Conservation (phyloP, 495 filamentous ascomycete genomes). For the Penicillium bialowiezense region DNA sequence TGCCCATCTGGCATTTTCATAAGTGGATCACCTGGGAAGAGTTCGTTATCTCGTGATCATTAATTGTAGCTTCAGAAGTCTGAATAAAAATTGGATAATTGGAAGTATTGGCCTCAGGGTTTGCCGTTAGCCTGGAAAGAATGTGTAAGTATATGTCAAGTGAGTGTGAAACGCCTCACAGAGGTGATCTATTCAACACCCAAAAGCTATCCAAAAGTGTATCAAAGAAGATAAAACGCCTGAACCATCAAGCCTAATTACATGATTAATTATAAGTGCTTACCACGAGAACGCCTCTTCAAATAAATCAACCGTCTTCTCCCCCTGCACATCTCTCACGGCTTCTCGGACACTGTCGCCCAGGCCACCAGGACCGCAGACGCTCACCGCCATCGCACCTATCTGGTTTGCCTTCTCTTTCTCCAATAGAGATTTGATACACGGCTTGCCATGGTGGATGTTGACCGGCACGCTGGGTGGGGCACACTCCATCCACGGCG, state of each 20-base stretch:
- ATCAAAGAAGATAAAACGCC: constrained; percentile 1
- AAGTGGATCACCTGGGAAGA: neutral
- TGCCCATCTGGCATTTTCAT: too few species aligned
- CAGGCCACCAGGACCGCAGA: constrained; percentile 43
- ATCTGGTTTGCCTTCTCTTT: constrained; percentile 36
- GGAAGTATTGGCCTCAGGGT: too few species aligned
- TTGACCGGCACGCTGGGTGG: constrained; percentile 29
- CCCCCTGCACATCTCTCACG: constrained; percentile 34
- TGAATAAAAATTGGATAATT: too few species aligned
- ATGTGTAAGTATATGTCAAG: too few species aligned
- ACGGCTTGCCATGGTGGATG: constrained; percentile 33
- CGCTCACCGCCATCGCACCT: constrained; percentile 45
- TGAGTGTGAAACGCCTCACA: neutral
- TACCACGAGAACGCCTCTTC: constrained; percentile 48
- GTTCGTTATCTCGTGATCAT: too few species aligned
- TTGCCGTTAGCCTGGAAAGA: too few species aligned
- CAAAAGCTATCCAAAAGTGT: neutral
- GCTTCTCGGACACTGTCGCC: constrained; percentile 44
- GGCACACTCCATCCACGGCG: constrained; percentile 31
- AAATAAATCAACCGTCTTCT: constrained; percentile 38
- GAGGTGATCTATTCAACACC: neutral
- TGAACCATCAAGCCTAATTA: neutral
- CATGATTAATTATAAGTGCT: constrained; percentile 1
- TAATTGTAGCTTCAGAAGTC: too few species aligned
- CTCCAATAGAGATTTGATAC: constrained; percentile 31